Evolutionary conservation across 306 rosid genomes (phyloP).

Genomic region (Ziziphus jujuba): DNA sequence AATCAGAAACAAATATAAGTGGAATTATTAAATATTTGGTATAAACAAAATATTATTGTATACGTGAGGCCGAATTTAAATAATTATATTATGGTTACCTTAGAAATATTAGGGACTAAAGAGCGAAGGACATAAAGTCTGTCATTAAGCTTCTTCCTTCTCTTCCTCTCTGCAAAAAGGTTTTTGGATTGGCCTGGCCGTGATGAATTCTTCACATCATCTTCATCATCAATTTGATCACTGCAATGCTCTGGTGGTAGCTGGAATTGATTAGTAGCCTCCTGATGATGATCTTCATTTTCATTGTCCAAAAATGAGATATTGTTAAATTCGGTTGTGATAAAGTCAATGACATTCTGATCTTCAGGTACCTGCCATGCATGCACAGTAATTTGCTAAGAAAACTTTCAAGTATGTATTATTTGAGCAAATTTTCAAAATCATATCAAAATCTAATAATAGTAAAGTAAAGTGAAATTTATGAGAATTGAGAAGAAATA

Average conservation of each 20-base stretch:
- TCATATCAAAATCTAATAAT: neutral
- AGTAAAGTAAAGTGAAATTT: neutral
- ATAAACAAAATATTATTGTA: neutral
- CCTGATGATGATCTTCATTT: conserved; percentile 24
- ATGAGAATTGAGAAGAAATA: too few species aligned
- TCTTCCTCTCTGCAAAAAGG: conserved; percentile 70
- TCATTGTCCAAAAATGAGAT: conserved; percentile 7
- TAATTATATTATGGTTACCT: conserved; percentile 30
- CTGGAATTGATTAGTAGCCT: conserved; percentile 25
- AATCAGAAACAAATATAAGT: conserved; percentile 3
- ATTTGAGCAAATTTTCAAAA: neutral
- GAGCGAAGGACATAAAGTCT: conserved; percentile 67
- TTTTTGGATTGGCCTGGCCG: conserved; percentile 70
- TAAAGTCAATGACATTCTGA: conserved; percentile 57
- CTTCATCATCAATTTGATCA: conserved; percentile 69
- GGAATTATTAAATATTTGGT: neutral
- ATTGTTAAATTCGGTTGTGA: conserved; percentile 46
- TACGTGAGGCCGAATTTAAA: too few species aligned
- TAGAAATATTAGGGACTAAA: conserved; percentile 77
- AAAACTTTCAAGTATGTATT: neutral
- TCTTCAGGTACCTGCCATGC: conserved; percentile 67
- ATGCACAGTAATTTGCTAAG: neutral
- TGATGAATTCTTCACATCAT: conserved; percentile 53
- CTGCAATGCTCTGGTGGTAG: conserved; percentile 70
- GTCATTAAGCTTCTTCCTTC: conserved; percentile 85